Evolutionary conservation across 176 grass and related monocot species (phyloP), one percentile per base, ranked within the genome.

Genomic region (Elymus sibiricus): DNA sequence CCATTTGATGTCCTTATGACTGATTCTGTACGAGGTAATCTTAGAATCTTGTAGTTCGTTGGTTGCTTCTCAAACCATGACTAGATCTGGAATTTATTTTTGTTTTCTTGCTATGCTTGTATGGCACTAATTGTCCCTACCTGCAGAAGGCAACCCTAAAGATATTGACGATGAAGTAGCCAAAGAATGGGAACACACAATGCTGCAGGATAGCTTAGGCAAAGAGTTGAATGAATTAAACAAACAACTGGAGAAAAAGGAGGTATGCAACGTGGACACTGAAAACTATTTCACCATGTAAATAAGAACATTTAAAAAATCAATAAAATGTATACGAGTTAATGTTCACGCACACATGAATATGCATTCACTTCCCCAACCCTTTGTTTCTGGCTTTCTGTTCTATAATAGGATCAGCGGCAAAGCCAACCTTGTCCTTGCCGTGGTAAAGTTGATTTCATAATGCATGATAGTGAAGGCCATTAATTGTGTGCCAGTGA

Each of bases 221-320:
- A 99, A 97, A 86, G 94, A 99, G 66, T 90, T 99, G 79, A 94
- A 94, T 90, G 94, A 99, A 85, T 86, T 99, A 87, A 99, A 99
- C 76, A 94, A 92, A 72, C 90, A 84, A 79, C 84, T 99, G 19
- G 97, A 99, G 44, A 87, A 97, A 90, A 99, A 99, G 74, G 97
- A 99, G 97, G 94, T 99, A 88, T 79, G 40, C 24, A 22, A 66
- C 42, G n/a, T 78, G 21, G 67, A 39, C 37, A 81, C 32, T 19
- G 21, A 42, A 72, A 90, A 65, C 15, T 71, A 29, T 7, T 76
- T 78, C 59, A 81, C 32, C 53, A 79, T 62, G 19, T 64, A 43
- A 42, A 31, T 66, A 13, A 56, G 19, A 44, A 1, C 16, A 6
- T 73, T 43, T 8, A 43, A 26, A 70, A 15, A 15, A 46, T 44